These are phyloP conservation scores for Microbotryum scabiosae DNA, from an alignment of 1,284 basidiomycete genomes.

Conservation along the genomic window DNA sequence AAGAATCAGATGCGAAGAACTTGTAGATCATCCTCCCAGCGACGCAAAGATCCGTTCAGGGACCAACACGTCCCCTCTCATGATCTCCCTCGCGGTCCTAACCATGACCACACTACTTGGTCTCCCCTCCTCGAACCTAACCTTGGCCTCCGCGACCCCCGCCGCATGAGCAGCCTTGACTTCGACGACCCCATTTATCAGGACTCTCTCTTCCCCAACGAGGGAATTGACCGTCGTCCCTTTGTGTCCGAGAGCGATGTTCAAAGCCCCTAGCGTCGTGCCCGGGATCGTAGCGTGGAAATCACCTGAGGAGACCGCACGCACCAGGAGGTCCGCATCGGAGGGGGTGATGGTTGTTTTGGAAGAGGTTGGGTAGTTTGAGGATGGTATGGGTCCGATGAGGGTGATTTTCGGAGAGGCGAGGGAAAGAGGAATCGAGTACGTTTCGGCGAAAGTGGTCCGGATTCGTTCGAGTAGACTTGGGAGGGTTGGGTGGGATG, in stretches of 20 bases:
- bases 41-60: constrained; percentile 15
- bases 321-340: constrained; percentile 21
- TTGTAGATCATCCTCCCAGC: background rate
- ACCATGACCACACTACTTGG: constrained; percentile 23
- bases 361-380: constrained; percentile 3
- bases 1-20: background rate
- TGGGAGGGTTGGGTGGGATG: constrained; percentile 4
- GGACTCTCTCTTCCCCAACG: background rate
- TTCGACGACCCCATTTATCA: background rate
- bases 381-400: constrained; percentile 1
- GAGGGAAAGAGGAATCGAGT: constrained; percentile 19
- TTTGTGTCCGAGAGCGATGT: constrained; percentile 8
- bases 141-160: constrained; percentile 19
- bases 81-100: constrained; percentile 29
- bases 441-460: constrained; percentile 1
- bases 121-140: constrained; percentile 11
- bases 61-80: constrained; percentile 21
- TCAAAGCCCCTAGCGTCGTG: constrained; percentile 26
- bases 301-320: constrained; percentile 23
- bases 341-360: background rate
- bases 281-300: constrained; percentile 28
- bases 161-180: constrained; percentile 22
- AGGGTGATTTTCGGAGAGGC: constrained; percentile 26
- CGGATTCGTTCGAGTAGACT: constrained; percentile 15
- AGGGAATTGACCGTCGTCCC: constrained; percentile 16